These are phyloP conservation scores for Podospora pseudopauciseta DNA, from an alignment of 495 filamentous ascomycete genomes.

Conservation along the genomic window DNA sequence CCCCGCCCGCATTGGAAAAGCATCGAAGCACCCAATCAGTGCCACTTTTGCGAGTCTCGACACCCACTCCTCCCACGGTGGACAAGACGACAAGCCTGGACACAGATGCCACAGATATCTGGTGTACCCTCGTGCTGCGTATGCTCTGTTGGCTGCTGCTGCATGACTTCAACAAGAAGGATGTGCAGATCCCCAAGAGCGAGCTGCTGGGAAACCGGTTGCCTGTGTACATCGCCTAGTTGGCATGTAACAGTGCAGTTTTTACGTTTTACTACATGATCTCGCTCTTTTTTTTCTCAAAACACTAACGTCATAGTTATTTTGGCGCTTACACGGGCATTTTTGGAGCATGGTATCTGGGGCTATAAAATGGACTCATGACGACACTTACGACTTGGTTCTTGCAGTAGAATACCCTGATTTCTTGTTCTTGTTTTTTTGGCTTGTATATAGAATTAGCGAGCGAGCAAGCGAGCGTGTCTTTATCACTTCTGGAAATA, in stretches of 20 bases:
- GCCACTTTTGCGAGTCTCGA: slow-evolving; percentile 13
- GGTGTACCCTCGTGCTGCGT: slow-evolving; percentile 47
- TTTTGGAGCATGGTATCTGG: neutral
- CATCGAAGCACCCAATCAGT: slow-evolving; percentile 18
- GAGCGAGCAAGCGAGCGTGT: neutral
- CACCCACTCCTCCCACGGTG: neutral
- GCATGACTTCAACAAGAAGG: slow-evolving; percentile 49
- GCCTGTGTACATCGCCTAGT: slow-evolving; percentile 44
- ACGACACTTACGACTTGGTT: neutral
- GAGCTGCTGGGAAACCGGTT: slow-evolving; percentile 46
- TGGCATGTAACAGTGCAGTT: neutral
- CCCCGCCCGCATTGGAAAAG: neutral
- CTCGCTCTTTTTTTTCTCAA: too few species aligned
- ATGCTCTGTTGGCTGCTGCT: slow-evolving; percentile 53
- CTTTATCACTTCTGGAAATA: neutral
- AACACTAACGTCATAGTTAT: neutral
- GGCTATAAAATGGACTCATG: neutral
- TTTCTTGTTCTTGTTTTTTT: neutral
- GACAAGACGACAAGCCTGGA: slow-evolving; percentile 16
- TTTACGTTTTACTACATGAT: neutral
- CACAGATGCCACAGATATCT: slow-evolving; percentile 32
- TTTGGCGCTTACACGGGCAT: neutral
- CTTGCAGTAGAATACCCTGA: neutral
- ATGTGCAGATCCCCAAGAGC: slow-evolving; percentile 46
- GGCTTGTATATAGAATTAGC: neutral